Percentiles rank a stretch among this genome's conserved stretches.
phyloP scores from a whole-genome alignment of 768 basidiomycete species.

The Coprinopsis sp. region DNA sequence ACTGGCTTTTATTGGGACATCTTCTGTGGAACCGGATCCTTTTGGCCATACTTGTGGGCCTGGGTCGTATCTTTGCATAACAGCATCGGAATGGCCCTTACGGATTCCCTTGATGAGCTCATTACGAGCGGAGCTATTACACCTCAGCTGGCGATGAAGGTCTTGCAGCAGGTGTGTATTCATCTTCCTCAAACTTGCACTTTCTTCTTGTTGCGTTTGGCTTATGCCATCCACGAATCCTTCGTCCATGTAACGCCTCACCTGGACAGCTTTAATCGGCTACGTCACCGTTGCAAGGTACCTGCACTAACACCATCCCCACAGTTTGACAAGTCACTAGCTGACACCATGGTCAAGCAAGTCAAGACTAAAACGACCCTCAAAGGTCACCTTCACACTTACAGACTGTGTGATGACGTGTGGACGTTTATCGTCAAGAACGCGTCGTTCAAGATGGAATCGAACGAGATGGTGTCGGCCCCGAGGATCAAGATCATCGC shows the following conservation, averaged over 20 bases:
- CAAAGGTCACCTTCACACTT: constrained; percentile 93
- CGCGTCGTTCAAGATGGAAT: constrained; percentile 93
- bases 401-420: constrained; percentile 91
- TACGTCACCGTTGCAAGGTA: too few relatives aligned
- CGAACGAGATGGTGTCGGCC: constrained; percentile 68
- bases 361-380: constrained; percentile 94
- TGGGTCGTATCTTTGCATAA: neutral
- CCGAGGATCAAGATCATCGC: constrained; percentile 95
- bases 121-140: constrained; percentile 96
- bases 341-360: constrained; percentile 87
- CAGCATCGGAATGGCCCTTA: constrained; percentile 95
- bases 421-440: constrained; percentile 99
- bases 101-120: constrained; percentile 97
- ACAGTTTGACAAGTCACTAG: constrained; percentile 95
- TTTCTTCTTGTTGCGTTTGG: constrained; percentile 3
- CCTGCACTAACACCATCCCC: too few relatives aligned
- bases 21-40: neutral
- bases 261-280: too few relatives aligned
- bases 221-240: too few relatives aligned
- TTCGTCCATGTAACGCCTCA: too few relatives aligned
- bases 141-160: constrained; percentile 97
- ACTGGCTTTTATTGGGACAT: constrained; percentile 1
- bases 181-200: neutral
- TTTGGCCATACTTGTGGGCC: neutral
- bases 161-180: constrained; percentile 81